Conservation (phyloP, 805 yeast genomes). For the Candida palmyrensis region DNA sequence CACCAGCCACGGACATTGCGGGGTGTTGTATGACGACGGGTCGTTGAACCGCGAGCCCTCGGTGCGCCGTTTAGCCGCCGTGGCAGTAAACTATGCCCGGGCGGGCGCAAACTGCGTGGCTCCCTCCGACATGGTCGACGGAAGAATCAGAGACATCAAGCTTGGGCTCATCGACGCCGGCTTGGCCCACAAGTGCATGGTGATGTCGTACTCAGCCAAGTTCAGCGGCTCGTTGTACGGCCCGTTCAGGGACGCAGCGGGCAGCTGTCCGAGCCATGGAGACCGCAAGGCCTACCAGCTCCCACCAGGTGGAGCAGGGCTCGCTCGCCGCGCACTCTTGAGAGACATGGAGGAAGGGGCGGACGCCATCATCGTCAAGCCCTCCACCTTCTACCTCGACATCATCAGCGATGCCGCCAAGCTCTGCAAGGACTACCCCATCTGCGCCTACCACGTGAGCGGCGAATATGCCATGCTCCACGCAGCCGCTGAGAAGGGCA, state of each 20-base stretch:
- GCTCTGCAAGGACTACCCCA: slow-evolving; percentile 77
- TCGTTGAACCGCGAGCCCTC: slow-evolving; percentile 68
- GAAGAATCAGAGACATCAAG: slow-evolving; percentile 85
- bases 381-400: slow-evolving; percentile 92
- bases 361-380: slow-evolving; percentile 93
- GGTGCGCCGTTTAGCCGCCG: slow-evolving; percentile 83
- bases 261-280: slow-evolving; percentile 82
- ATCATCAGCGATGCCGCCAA: slow-evolving; percentile 83
- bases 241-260: slow-evolving; percentile 97
- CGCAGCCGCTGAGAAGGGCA: slow-evolving; percentile 96
- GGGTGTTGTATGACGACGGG: slow-evolving; percentile 84
- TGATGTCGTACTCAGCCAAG: slow-evolving; percentile 93
- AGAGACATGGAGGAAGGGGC: slow-evolving; percentile 92
- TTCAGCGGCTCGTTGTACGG: slow-evolving; percentile 90
- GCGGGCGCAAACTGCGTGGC: slow-evolving; percentile 97
- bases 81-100: slow-evolving; percentile 89
- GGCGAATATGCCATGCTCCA: slow-evolving; percentile 98
- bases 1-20: slow-evolving; percentile 98
- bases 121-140: slow-evolving; percentile 97
- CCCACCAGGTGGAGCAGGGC: slow-evolving; percentile 88
- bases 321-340: slow-evolving; percentile 84
- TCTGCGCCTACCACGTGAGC: slow-evolving; percentile 93
- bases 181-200: slow-evolving; percentile 80
- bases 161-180: slow-evolving; percentile 73
- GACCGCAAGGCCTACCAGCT: slow-evolving; percentile 91